Evolutionary conservation across 1,284 basidiomycete species (phyloP).

Genomic region (Anthracocystis panici-leucophaei): DNA sequence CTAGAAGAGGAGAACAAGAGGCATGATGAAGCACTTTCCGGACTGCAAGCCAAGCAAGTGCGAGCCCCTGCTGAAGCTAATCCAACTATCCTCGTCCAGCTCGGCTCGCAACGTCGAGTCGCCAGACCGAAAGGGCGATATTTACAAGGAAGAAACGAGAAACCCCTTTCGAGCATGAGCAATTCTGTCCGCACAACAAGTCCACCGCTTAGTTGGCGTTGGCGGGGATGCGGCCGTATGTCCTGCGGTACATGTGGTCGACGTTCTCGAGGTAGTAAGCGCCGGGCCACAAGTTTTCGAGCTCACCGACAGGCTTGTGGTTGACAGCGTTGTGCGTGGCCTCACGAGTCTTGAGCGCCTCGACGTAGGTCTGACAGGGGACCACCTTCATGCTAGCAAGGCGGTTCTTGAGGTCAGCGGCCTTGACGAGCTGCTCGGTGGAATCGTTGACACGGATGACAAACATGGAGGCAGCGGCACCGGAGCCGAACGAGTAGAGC

Average conservation of each 20-base stretch:
- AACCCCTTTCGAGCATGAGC: not conserved
- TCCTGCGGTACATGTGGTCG: conserved; percentile 91
- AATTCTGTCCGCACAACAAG: not conserved
- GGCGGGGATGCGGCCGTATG: conserved; percentile 74
- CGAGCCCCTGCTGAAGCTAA: not conserved
- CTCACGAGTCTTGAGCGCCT: conserved; percentile 78
- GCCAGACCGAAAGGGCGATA: conserved; percentile 1
- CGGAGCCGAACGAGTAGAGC: conserved; percentile 94
- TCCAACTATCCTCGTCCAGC: not conserved
- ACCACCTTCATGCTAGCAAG: conserved; percentile 89
- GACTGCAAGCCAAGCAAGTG: conserved; percentile 5
- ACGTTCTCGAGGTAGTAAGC: conserved; percentile 93
- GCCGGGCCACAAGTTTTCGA: conserved; percentile 94
- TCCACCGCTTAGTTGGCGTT: conserved; percentile 39
- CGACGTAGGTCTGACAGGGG: conserved; percentile 86
- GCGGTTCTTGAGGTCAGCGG: conserved; percentile 82
- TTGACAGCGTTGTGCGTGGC: conserved; percentile 92
- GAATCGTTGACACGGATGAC: conserved; percentile 86
- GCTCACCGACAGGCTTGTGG: conserved; percentile 85
- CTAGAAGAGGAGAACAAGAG: not conserved
- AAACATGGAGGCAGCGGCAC: conserved; percentile 92
- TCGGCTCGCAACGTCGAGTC: not conserved
- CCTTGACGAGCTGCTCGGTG: conserved; percentile 81
- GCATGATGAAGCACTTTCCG: conserved; percentile 6
- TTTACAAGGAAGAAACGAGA: conserved; percentile 5